Evolutionary conservation across 2,329 filamentous ascomycete species (phyloP).

Genomic region (Xylariaceae sp.): DNA sequence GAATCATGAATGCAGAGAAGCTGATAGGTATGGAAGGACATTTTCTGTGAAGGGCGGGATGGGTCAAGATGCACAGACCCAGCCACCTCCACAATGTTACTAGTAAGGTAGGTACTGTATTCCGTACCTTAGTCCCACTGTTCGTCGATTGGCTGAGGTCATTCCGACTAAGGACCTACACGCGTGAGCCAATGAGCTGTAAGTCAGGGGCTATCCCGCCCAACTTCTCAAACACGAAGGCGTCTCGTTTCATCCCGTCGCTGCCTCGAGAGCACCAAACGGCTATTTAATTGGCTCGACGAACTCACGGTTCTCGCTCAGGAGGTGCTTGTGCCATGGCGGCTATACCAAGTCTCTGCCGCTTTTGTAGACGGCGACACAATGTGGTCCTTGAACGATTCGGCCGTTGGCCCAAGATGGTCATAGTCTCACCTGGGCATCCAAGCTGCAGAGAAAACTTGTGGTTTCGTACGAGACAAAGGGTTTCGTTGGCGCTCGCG

Average conservation of each 20-base stretch:
- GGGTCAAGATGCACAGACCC: neutral
- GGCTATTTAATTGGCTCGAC: conserved; percentile 11
- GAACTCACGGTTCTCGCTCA: conserved; percentile 3
- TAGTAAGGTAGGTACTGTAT: no score
- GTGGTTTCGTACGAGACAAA: no score
- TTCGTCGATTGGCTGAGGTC: conserved; percentile 10
- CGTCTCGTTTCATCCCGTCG: conserved; percentile 26
- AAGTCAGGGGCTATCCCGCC: conserved; percentile 10
- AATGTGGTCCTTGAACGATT: neutral
- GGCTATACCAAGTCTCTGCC: conserved; percentile 4
- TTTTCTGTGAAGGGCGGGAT: no score
- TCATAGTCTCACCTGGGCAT: neutral
- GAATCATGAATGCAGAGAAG: no score
- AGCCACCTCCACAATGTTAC: neutral
- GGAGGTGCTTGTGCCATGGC: conserved; percentile 6
- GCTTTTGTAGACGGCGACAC: conserved; percentile 6
- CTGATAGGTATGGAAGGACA: no score
- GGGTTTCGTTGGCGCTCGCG: no score
- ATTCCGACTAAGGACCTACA: neutral
- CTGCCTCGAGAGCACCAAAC: conserved; percentile 7
- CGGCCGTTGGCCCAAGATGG: neutral
- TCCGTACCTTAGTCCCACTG: neutral
- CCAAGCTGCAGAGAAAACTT: no score
- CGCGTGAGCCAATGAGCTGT: conserved; percentile 14
- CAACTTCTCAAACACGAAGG: conserved; percentile 25